Conservation (phyloP, 129 eudicot species). For the Escallonia herrerae region DNA sequence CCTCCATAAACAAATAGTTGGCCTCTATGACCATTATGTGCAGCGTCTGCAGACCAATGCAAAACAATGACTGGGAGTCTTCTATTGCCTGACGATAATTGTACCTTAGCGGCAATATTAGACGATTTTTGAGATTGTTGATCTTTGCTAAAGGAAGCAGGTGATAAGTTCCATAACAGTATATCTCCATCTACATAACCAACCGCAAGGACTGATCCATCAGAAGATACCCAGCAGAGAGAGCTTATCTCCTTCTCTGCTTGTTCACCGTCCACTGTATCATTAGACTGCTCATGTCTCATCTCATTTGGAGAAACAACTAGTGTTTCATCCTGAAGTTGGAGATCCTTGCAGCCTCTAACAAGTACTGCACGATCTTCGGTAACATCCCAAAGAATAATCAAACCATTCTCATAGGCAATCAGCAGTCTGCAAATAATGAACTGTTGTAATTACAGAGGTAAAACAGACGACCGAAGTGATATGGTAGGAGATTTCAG, state of each 20-base stretch:
- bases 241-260: slow-evolving; percentile 80
- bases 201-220: slow-evolving; percentile 84
- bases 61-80: slow-evolving; percentile 92
- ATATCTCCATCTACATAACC: slow-evolving; percentile 97
- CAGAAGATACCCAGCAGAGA: slow-evolving; percentile 91
- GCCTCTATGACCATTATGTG: slow-evolving; percentile 47
- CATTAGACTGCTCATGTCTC: slow-evolving; percentile 30
- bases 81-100: slow-evolving; percentile 58
- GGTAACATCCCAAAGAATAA: slow-evolving; percentile 79
- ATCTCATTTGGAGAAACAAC: slow-evolving; percentile 31
- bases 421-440: slow-evolving; percentile 56
- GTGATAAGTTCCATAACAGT: slow-evolving; percentile 68
- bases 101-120: slow-evolving; percentile 55
- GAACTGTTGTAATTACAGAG: slow-evolving; percentile 13
- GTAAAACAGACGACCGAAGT: slow-evolving; percentile 2
- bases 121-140: slow-evolving; percentile 35
- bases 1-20: slow-evolving; percentile 93
- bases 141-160: slow-evolving; percentile 32
- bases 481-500: neutral
- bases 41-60: slow-evolving; percentile 57
- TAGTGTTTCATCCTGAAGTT: slow-evolving; percentile 38
- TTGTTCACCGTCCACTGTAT: slow-evolving; percentile 46
- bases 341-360: slow-evolving; percentile 55
- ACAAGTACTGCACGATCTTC: slow-evolving; percentile 61
- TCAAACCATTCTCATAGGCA: slow-evolving; percentile 77